Conservation (phyloP, 768 basidiomycete genomes). For the Mycena filopes region DNA sequence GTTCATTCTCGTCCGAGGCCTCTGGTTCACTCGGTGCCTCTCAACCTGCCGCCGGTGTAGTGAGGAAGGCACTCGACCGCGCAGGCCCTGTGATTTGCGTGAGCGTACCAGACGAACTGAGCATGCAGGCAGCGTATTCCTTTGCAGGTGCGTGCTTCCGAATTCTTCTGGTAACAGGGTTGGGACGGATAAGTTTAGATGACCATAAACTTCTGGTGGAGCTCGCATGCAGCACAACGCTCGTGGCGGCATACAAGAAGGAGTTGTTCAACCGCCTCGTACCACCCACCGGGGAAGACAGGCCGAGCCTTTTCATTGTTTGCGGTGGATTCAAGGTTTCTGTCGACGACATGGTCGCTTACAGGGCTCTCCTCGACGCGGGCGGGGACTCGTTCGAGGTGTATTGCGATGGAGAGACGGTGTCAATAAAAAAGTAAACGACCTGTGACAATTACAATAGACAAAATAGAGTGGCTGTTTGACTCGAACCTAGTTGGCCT, state of each 20-base stretch:
- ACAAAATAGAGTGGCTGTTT: slow-evolving; percentile 1
- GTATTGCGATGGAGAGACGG: slow-evolving; percentile 50
- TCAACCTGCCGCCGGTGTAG: slow-evolving; percentile 66
- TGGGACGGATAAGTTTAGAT: slow-evolving; percentile 50
- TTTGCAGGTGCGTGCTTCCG: slow-evolving; percentile 66
- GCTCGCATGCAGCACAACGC: slow-evolving; percentile 76
- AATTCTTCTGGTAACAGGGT: background rate
- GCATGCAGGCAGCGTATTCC: slow-evolving; percentile 65
- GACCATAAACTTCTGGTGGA: slow-evolving; percentile 83
- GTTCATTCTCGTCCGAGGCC: slow-evolving; percentile 68
- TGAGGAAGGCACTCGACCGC: slow-evolving; percentile 73
- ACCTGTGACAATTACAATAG: slow-evolving; percentile 12
- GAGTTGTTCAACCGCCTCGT: slow-evolving; percentile 65
- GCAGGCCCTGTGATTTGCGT: slow-evolving; percentile 66
- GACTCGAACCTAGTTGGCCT: slow-evolving; percentile 9
- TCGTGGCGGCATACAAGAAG: slow-evolving; percentile 72
- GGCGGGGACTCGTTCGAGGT: slow-evolving; percentile 49
- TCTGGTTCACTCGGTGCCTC: slow-evolving; percentile 79
- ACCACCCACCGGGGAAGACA: slow-evolving; percentile 43
- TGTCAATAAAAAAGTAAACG: slow-evolving; percentile 40
- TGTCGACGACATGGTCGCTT: slow-evolving; percentile 61
- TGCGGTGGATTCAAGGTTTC: slow-evolving; percentile 81
- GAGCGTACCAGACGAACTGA: slow-evolving; percentile 73
- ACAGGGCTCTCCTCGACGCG: slow-evolving; percentile 50
- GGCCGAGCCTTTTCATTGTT: slow-evolving; percentile 70